Conservation (phyloP, 2,329 filamentous ascomycete species). For the Proliferodiscus dingleyae region DNA sequence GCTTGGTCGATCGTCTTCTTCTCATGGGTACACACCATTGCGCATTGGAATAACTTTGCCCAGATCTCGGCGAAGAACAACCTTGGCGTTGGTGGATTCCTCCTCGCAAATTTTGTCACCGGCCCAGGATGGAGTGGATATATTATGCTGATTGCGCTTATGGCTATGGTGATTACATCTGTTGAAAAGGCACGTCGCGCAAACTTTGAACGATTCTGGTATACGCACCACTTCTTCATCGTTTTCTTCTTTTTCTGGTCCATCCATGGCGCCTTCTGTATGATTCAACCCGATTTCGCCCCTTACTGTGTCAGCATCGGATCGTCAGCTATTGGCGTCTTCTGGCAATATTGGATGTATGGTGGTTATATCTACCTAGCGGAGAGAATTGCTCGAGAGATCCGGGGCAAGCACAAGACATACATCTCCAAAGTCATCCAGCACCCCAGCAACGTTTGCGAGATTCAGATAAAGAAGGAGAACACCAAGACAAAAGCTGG, state of each 20-base stretch:
- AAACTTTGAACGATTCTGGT: constrained; percentile 89
- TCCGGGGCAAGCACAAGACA: constrained; percentile 76
- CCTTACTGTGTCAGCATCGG: constrained; percentile 71
- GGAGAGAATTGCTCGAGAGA: constrained; percentile 73
- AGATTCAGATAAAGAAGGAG: constrained; percentile 91
- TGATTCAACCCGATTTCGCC: constrained; percentile 80
- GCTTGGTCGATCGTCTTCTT: constrained; percentile 88
- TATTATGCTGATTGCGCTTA: constrained; percentile 73
- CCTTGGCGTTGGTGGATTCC: constrained; percentile 71
- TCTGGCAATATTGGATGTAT: constrained; percentile 89
- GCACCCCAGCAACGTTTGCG: constrained; percentile 82
- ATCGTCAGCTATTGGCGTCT: constrained; percentile 64
- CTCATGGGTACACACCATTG: constrained; percentile 79
- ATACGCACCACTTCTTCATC: constrained; percentile 83
- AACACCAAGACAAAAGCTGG: constrained; percentile 75
- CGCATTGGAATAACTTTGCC: constrained; percentile 84
- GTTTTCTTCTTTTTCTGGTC: constrained; percentile 89
- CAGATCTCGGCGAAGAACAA: constrained; percentile 70
- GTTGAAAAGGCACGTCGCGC: constrained; percentile 72
- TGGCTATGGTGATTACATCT: constrained; percentile 73
- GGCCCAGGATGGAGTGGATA: constrained; percentile 85
- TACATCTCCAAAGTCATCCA: constrained; percentile 87
- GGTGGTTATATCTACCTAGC: constrained; percentile 74
- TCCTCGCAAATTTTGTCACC: constrained; percentile 71
- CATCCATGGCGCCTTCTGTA: constrained; percentile 84